Conservation (phyloP, 179 eudicot species). For the Corrigiola litoralis region DNA sequence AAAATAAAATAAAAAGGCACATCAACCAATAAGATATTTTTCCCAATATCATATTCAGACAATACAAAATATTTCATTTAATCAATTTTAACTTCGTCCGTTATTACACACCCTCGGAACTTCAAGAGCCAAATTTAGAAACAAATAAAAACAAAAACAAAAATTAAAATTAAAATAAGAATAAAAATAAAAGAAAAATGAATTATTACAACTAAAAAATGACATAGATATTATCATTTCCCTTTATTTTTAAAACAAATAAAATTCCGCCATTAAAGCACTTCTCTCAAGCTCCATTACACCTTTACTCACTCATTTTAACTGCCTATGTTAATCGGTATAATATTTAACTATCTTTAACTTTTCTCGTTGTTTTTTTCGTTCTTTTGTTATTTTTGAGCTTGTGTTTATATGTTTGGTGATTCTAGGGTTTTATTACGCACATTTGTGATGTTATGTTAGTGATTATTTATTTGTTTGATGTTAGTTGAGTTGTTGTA, state of each 20-base stretch:
- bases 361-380: neutral
- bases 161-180: neutral
- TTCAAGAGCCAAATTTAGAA: slow-evolving; percentile 14
- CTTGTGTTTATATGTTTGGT: neutral
- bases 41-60: neutral
- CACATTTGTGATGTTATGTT: neutral
- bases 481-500: slow-evolving; percentile 8
- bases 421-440: slow-evolving; percentile 13
- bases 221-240: slow-evolving; percentile 19
- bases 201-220: neutral
- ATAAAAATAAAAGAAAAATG: too few relatives aligned
- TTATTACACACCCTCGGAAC: neutral
- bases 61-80: neutral
- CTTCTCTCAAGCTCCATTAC: slow-evolving; percentile 11
- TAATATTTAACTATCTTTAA: neutral
- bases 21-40: too few relatives aligned
- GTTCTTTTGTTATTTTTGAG: neutral
- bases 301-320: neutral
- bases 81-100: neutral
- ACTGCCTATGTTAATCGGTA: slow-evolving; percentile 29
- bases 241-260: slow-evolving; percentile 1
- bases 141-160: neutral
- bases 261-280: slow-evolving; percentile 41
- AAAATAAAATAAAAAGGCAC: too few relatives aligned
- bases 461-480: neutral